phyloP scores from a whole-genome alignment of 2,329 filamentous ascomycete genomes.

The Ophiocordyceps robertsii region DNA sequence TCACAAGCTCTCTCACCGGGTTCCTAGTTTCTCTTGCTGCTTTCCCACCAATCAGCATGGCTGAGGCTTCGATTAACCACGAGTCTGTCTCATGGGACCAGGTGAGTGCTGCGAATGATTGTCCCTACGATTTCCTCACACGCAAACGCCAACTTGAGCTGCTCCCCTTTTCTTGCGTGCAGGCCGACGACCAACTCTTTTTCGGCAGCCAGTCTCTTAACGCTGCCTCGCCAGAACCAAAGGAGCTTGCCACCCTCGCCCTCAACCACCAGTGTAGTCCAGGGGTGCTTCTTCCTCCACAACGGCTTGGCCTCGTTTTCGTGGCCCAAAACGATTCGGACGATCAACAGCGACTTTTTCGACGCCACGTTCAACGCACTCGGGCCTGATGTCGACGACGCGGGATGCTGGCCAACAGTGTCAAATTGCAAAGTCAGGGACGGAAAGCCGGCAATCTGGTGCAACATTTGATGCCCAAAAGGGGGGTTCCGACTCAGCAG shows the following conservation, averaged over 20 bases:
- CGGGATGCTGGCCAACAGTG: conserved; percentile 10
- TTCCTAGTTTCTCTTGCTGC: no score
- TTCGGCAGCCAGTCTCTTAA: conserved; percentile 48
- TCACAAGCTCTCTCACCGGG: no score
- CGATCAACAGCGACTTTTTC: conserved; percentile 18
- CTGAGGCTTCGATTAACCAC: no score
- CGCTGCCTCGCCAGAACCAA: conserved; percentile 54
- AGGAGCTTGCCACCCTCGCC: conserved; percentile 37
- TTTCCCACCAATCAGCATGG: no score
- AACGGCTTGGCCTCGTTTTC: conserved; percentile 47
- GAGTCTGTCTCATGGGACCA: not conserved
- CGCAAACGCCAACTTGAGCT: conserved; percentile 55
- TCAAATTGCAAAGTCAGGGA: conserved; percentile 28
- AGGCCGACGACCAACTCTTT: conserved; percentile 43
- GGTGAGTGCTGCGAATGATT: conserved; percentile 14
- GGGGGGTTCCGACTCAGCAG: conserved; percentile 69
- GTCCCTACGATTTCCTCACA: conserved; percentile 75
- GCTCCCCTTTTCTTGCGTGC: conserved; percentile 36
- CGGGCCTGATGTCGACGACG: not conserved
- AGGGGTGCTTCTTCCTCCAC: conserved; percentile 53
- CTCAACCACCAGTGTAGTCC: conserved; percentile 62
- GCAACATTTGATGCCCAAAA: conserved; percentile 59
- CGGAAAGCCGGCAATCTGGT: conserved; percentile 58
- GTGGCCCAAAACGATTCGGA: conserved; percentile 58
- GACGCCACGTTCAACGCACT: no score